Base-by-base conservation (phyloP, 2,329 filamentous ascomycete species). In the Colletotrichum abscissum region DNA sequence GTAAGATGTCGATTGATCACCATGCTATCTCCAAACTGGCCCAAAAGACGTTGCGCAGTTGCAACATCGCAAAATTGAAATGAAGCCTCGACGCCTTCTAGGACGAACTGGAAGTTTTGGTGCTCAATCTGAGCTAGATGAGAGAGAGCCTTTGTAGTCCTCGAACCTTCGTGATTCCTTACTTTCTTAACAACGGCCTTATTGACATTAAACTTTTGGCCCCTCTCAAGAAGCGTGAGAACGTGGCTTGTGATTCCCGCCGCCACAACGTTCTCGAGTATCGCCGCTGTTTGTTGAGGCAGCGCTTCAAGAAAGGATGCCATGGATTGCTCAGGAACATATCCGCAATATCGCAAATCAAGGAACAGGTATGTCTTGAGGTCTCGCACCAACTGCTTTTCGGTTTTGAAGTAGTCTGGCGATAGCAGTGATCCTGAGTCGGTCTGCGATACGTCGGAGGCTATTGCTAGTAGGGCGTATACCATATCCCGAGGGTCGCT, bases 341-440 rank as follows among this genome's bases (percentile, higher is more conserved):
- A n/a, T n/a, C n/a, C n/a, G n/a, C n/a, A 3, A 63, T 12, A 19
- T 63, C 26, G 22, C 33, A 1, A 8, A 46, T 46, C 42, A 3
- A 54, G n/a, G 5, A 56, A 56, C 12, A 65, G 49, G 7, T 55
- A 65, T 1, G 0, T 14, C 3, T 56, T 30, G 12, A 56, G 30
- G 9, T 65, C 22, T 5, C 6, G 22, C 1, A 56, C 30, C 22
- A 65, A 16, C 5, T 65, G 22, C 5, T 8, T 3, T 22, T 65
- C 49, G 1, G n/a, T 56, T 26, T 67, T 67, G 24, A 9, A 38
- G 22, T 67, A 67, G 30, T 67, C 35, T 8, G 64, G 64, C 11
- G 6, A 26, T 7, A 66, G 24, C 5, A 58, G 22, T 5, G 28
- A 35, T 19, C n/a, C 8, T 0, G n/a, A n/a, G 28, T 52, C 42